phyloP scores from a whole-genome alignment of 768 basidiomycete species.

The Leccinum variicolor region DNA sequence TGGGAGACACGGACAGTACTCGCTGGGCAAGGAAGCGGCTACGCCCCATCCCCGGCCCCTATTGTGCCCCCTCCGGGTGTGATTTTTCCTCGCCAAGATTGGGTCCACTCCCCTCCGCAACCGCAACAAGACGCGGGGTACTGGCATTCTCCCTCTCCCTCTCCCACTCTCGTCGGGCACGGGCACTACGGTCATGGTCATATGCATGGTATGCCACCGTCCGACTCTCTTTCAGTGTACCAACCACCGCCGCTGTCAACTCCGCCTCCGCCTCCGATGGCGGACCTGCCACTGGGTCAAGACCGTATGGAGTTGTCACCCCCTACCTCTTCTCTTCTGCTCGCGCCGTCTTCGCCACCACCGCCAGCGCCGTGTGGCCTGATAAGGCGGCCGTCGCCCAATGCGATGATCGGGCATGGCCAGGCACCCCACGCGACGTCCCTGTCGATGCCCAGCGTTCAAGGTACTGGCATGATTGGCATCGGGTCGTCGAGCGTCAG shows the following conservation, averaged over 20 bases:
- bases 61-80: conserved; percentile 27
- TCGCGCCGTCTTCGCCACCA: conserved; percentile 12
- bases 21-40: conserved; percentile 9
- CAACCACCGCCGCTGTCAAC: not conserved
- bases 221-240: not conserved
- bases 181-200: not conserved
- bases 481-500: conserved; percentile 7
- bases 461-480: not conserved
- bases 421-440: not conserved
- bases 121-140: not conserved
- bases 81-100: conserved; percentile 21
- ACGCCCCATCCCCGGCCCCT: conserved; percentile 1
- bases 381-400: conserved; percentile 15
- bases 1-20: conserved; percentile 9
- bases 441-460: not conserved
- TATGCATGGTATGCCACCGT: not conserved
- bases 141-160: not conserved
- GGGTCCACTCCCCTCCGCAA: conserved; percentile 3
- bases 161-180: not conserved
- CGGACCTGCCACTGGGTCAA: not conserved
- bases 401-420: conserved; percentile 6
- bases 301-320: conserved; percentile 6
- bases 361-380: conserved; percentile 7
- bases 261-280: not conserved
- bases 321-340: conserved; percentile 9